Evolutionary conservation across 768 basidiomycete genomes (phyloP), one percentile per base, ranked within the genome.

Genomic region (Tylopilus balloui): DNA sequence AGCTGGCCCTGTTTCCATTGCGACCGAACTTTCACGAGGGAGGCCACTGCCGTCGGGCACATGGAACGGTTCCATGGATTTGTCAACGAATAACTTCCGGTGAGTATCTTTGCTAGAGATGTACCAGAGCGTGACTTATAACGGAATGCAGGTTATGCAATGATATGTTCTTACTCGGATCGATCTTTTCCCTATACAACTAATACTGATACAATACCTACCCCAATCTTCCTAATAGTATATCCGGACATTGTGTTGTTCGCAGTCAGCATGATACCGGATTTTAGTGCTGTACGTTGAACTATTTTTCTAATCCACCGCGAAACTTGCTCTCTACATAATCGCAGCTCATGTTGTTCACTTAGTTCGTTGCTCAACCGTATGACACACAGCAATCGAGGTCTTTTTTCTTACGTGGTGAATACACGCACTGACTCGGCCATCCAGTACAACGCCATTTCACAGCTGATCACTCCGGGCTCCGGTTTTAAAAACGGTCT

Each of bases 1-100:
- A 48, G 6, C 11, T 62, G 60, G 59, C 39, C 47, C 0, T 61
- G 59, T 9, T 51, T 47, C 0, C 0, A 0, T 1, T 60, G 58
- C n/a, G 0, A 0, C 2, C 5, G 9, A 0, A 31, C 28, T 3
- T 55, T 55, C 34, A 44, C 55, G 12, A 55, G 56, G 47, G 47
- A 53, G 1, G 0, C 4, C 0, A 48, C 50, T 0, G 25, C 54
- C 25, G 1, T 1, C 15, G n/a, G 25, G 0, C 59, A 60, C 45
- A 23, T 52, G 12, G 11, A 11, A 12, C 40, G 37, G 14, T 0
- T 4, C 27, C 41, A n/a, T 20, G 35, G 11, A 19, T 20, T 44
- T 25, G 9, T n/a, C 12, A 36, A 11, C 4, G 29, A 19, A 14
- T 39, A 19, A 12, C 21, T 19, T 21, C 4, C 2, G 1, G 54